Conservation (phyloP, 352 stramenopile genomes). For the Albugo candida region DNA sequence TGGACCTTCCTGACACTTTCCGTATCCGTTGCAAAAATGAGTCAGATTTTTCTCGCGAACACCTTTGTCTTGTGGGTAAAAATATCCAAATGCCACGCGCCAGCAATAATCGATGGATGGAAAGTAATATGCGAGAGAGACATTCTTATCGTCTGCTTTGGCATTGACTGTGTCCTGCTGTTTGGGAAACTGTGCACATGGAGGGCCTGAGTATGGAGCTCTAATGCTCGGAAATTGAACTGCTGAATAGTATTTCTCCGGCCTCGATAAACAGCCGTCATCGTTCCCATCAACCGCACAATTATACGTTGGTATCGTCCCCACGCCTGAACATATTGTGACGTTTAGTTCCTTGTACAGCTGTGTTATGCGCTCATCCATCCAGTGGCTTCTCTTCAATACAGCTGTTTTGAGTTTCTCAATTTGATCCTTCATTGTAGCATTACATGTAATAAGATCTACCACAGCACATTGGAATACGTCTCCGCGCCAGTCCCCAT, state of each 20-base stretch:
- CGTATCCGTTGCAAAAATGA: constrained; percentile 44
- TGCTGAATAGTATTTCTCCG: constrained; percentile 35
- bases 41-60: constrained; percentile 39
- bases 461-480: constrained; percentile 34
- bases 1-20: constrained; percentile 26
- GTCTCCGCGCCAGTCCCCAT: constrained; percentile 24
- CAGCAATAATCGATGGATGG: constrained; percentile 56
- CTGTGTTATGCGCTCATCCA: constrained; percentile 43
- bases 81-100: constrained; percentile 27
- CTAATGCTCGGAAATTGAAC: constrained; percentile 33
- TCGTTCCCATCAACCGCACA: constrained; percentile 39
- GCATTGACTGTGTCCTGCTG: constrained; percentile 4
- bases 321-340: constrained; percentile 34
- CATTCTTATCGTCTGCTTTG: not conserved
- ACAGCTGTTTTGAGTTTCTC: constrained; percentile 21
- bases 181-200: constrained; percentile 10
- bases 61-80: constrained; percentile 40
- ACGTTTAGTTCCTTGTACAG: constrained; percentile 45
- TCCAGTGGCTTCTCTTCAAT: constrained; percentile 34
- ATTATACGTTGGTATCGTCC: constrained; percentile 43
- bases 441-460: constrained; percentile 27
- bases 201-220: constrained; percentile 22
- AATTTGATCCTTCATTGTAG: constrained; percentile 34
- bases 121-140: constrained; percentile 12
- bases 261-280: constrained; percentile 27